phyloP scores from a whole-genome alignment of 495 filamentous ascomycete species.

The Penicillium egyptiacum region DNA sequence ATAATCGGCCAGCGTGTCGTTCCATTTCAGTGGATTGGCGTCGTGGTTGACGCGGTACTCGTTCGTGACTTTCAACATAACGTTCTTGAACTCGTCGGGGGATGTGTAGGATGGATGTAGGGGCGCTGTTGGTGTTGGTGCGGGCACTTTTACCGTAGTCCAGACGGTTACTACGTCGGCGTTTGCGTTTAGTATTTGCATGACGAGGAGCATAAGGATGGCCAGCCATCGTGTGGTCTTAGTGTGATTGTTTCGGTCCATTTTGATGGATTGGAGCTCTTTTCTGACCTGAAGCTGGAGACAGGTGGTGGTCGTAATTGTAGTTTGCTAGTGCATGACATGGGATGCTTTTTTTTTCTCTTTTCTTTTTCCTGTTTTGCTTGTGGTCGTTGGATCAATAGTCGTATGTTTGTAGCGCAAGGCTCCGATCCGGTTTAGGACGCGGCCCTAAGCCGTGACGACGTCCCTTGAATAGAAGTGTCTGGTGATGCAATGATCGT shows the following conservation, averaged over 20 bases:
- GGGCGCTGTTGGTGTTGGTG: slow-evolving; percentile 28
- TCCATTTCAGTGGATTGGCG: slow-evolving; percentile 63
- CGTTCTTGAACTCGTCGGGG: slow-evolving; percentile 49
- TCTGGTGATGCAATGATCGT: not conserved
- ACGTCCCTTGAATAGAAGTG: not conserved
- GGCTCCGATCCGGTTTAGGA: slow-evolving; percentile 6
- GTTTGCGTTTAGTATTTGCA: not conserved
- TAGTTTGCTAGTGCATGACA: not conserved
- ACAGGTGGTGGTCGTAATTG: not conserved
- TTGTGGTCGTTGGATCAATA: not conserved
- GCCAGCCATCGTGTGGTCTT: slow-evolving; percentile 3
- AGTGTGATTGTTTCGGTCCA: not conserved
- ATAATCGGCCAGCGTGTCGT: slow-evolving; percentile 58
- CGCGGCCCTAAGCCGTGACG: not conserved
- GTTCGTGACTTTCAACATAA: slow-evolving; percentile 67
- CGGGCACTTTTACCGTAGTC: slow-evolving; percentile 24
- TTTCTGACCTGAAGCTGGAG: not conserved
- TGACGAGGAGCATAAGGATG: slow-evolving; percentile 1
- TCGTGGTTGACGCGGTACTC: slow-evolving; percentile 64
- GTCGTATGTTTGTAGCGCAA: not conserved
- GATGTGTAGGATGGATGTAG: slow-evolving; percentile 50
- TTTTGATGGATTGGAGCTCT: not conserved
- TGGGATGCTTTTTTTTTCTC: not conserved
- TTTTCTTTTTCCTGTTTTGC: too few relatives aligned
- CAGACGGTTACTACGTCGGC: slow-evolving; percentile 9